Evolutionary conservation across 1,139 yeast genomes (phyloP), one percentile per base, ranked within the genome.

Genomic region (Yamadazyma sp.): DNA sequence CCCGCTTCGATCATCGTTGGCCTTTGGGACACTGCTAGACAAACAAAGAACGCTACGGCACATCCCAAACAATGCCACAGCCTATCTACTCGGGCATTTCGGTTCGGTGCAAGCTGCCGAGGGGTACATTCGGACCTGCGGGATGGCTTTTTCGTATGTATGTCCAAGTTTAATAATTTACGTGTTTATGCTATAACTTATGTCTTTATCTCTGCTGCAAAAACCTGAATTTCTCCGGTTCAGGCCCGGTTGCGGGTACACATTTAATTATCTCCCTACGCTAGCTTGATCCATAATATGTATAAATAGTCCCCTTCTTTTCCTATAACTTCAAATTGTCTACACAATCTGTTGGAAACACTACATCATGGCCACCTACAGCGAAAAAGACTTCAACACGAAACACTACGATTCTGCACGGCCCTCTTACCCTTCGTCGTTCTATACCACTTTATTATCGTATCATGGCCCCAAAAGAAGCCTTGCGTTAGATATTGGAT

Each of bases 401-500:
- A 50, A 53, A n/a, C 72, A 61, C 36, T 69, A 69, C 47, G 58
- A 66, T 43, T 54, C 56, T 36, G 65, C 72, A 2, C 53, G 75
- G 33, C 75, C 72, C 8, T 48, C 58, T 22, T 69, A 69, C 44
- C 74, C 75, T 2, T 56, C 53, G 29, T 38, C 42, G 15, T 66
- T 66, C 42, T 69, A 69, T 44, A 42, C 55, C 3, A 56, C 62
- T 5, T 49, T 69, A 16, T 42, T 67, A 20, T 44, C 49, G 3
- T 66, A 61, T 42, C 75, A 69, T 46, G 41, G 45, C 2, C 39
- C 44, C 2, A 40, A 50, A 1, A 45, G 46, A 3, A 47, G 61
- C 1, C 43, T 65, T 25, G 77, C 79, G 1, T 57, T 87, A 6
- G 96, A 88, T 59, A 64, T 86, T 14, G 96, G 96, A 0, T 81